Conservation (phyloP, 768 basidiomycete genomes). For the Asterophora parasitica region DNA sequence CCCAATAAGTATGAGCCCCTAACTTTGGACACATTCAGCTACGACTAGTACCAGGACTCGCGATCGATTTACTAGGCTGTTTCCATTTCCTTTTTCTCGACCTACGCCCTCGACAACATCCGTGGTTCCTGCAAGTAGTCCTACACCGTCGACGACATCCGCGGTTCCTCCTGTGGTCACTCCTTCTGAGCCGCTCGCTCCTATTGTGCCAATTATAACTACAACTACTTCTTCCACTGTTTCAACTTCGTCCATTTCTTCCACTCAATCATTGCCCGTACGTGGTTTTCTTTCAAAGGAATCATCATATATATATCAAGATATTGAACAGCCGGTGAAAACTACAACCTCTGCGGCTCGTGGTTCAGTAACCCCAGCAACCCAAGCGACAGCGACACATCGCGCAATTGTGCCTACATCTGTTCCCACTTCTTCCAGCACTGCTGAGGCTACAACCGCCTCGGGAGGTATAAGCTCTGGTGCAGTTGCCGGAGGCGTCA, state of each 20-base stretch:
- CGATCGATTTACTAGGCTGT: too few species aligned
- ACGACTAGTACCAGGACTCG: too few species aligned
- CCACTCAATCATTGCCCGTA: not conserved
- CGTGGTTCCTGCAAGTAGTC: too few species aligned
- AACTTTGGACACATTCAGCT: too few species aligned
- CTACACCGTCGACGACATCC: too few species aligned
- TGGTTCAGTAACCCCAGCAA: not conserved
- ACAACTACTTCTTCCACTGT: not conserved
- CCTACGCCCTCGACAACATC: too few species aligned
- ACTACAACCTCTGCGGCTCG: not conserved
- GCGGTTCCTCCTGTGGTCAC: not conserved
- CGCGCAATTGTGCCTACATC: too few species aligned
- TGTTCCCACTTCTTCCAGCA: not conserved
- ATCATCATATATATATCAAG: not conserved
- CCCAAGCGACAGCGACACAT: not conserved
- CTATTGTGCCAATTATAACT: not conserved
- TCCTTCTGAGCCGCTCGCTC: not conserved
- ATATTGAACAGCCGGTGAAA: not conserved
- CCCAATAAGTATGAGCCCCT: too few species aligned
- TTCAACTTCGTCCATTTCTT: not conserved
- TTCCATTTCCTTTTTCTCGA: too few species aligned
- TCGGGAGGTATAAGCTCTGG: conserved; percentile 17
- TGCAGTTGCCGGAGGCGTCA: conserved; percentile 23
- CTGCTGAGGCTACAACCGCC: not conserved
- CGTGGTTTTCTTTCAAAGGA: not conserved